Evolutionary conservation across 108 stramenopile species (phyloP).

Genomic region (Skeletonema grethae): DNA sequence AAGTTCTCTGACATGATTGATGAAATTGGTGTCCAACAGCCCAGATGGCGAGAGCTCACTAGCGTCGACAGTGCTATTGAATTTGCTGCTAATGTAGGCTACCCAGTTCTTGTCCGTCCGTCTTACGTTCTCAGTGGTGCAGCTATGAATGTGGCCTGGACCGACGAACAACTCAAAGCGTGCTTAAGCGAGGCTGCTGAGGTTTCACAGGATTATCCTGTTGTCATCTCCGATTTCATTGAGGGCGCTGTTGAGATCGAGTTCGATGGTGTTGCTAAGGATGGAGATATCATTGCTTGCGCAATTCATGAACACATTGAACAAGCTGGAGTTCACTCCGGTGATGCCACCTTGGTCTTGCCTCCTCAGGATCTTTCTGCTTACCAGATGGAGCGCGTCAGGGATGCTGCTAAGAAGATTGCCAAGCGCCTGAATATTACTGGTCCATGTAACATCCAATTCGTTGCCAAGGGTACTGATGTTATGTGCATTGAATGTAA

Average conservation of each 20-base stretch:
- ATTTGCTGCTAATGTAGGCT: slow-evolving; percentile 92
- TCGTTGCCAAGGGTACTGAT: slow-evolving; percentile 96
- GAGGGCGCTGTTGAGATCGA: slow-evolving; percentile 96
- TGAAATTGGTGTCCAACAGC: slow-evolving; percentile 95
- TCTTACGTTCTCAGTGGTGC: slow-evolving; percentile 98
- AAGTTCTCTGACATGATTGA: slow-evolving; percentile 98
- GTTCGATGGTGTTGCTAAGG: slow-evolving; percentile 94
- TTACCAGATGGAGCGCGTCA: slow-evolving; percentile 79
- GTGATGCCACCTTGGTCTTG: slow-evolving; percentile 93
- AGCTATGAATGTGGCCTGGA: slow-evolving; percentile 97
- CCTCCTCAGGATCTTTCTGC: slow-evolving; percentile 89
- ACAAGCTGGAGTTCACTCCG: slow-evolving; percentile 98
- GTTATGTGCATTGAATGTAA: slow-evolving; percentile 99
- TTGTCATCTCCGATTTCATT: slow-evolving; percentile 97
- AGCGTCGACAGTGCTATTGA: slow-evolving; percentile 80
- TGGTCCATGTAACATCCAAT: slow-evolving; percentile 99
- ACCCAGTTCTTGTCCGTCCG: slow-evolving; percentile 94
- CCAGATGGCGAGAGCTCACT: slow-evolving; percentile 94
- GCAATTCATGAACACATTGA: slow-evolving; percentile 99
- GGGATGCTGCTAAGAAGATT: slow-evolving; percentile 90
- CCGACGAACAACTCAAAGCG: slow-evolving; percentile 87
- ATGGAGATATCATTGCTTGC: slow-evolving; percentile 94
- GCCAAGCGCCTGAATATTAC: slow-evolving; percentile 95
- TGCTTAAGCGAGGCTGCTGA: slow-evolving; percentile 91
- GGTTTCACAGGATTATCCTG: slow-evolving; percentile 96